A percentile compares a stretch with the other conserved stretches of the same genome.
phyloP scores from a whole-genome alignment of 805 yeast species.

The Schizosaccharomyces japonicus region DNA sequence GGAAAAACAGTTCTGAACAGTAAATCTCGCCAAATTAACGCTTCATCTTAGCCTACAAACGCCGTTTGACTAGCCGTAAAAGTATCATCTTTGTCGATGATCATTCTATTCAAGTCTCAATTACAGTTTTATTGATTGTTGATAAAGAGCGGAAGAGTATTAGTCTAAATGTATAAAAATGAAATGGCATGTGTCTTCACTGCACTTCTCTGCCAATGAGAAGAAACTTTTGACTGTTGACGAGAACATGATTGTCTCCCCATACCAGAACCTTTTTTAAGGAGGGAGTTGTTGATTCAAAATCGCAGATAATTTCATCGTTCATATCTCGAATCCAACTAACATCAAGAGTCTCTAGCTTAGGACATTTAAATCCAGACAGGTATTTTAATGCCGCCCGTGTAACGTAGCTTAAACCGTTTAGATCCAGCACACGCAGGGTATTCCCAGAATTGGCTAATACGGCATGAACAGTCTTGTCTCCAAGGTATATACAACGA shows the following conservation, averaged over 20 bases:
- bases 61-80: too few species aligned
- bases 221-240: not conserved
- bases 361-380: conserved; percentile 5
- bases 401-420: conserved; percentile 42
- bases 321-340: conserved; percentile 2
- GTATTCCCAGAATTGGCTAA: conserved; percentile 41
- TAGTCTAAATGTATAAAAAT: too few species aligned
- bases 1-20: too few species aligned
- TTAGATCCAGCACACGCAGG: conserved; percentile 44
- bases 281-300: not conserved
- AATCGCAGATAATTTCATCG: conserved; percentile 2
- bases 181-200: not conserved
- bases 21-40: too few species aligned
- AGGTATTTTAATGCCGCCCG: conserved; percentile 16
- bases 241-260: conserved; percentile 1
- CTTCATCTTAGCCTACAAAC: too few species aligned
- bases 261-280: conserved; percentile 2
- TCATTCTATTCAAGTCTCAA: too few species aligned
- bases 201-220: not conserved
- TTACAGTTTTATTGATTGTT: too few species aligned
- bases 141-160: too few species aligned
- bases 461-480: conserved; percentile 34
- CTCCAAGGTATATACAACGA: conserved; percentile 43
- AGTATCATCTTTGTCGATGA: too few species aligned
- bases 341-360: not conserved